phyloP scores from a whole-genome alignment of 2,329 filamentous ascomycete species.

The Cladosporium sp. region DNA sequence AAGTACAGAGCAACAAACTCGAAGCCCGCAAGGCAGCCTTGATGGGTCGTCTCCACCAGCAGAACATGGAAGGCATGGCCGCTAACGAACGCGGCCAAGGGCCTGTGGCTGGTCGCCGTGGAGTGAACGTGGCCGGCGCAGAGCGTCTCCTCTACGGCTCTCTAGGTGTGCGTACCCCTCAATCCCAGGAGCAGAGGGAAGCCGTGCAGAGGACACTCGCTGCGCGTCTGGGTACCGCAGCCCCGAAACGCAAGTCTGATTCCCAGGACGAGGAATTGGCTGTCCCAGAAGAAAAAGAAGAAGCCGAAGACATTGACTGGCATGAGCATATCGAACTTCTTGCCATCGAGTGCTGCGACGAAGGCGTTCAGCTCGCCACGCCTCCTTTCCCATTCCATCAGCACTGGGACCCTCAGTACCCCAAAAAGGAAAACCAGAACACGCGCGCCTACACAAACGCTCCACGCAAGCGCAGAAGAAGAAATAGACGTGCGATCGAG shows the following conservation, averaged over 20 bases:
- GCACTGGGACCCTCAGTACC: slow-evolving; percentile 72
- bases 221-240: slow-evolving; percentile 10
- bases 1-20: slow-evolving; percentile 15
- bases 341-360: slow-evolving; percentile 78
- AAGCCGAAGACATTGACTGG: slow-evolving; percentile 48
- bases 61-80: not conserved
- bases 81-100: not conserved
- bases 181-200: slow-evolving; percentile 62
- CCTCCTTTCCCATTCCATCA: slow-evolving; percentile 89
- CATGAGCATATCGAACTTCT: slow-evolving; percentile 64
- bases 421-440: slow-evolving; percentile 26
- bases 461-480: slow-evolving; percentile 37
- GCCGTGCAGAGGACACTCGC: slow-evolving; percentile 51
- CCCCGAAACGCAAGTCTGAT: not conserved
- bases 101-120: slow-evolving; percentile 16
- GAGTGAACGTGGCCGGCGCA: slow-evolving; percentile 55
- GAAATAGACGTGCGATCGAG: slow-evolving; percentile 15
- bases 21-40: slow-evolving; percentile 1
- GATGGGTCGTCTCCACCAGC: not conserved
- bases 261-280: slow-evolving; percentile 14
- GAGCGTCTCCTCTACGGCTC: slow-evolving; percentile 66
- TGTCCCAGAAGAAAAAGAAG: slow-evolving; percentile 12
- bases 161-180: slow-evolving; percentile 63
- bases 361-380: slow-evolving; percentile 60
- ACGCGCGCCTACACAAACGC: slow-evolving; percentile 31